A percentile compares a stretch with the other conserved stretches of the same genome.
phyloP scores from a whole-genome alignment of 768 basidiomycete genomes.

The Pleurotus djamor region DNA sequence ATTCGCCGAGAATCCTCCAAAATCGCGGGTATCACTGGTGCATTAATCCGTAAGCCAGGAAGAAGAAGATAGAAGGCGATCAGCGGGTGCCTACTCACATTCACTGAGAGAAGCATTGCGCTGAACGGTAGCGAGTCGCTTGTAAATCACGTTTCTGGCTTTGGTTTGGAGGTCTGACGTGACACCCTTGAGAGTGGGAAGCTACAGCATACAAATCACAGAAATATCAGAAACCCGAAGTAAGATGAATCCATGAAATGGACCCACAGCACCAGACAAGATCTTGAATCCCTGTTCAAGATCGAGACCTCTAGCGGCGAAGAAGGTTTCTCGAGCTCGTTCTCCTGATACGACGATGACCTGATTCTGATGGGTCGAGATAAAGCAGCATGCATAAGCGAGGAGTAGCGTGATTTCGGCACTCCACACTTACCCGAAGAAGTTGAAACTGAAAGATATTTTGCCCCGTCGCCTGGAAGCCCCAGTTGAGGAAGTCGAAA shows the following conservation, averaged over 20 bases:
- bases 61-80: slow-evolving; percentile 7
- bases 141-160: slow-evolving; percentile 66
- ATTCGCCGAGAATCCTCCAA: slow-evolving; percentile 60
- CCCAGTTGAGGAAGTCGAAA: slow-evolving; percentile 73
- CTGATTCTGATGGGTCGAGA: slow-evolving; percentile 45
- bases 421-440: slow-evolving; percentile 45
- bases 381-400: slow-evolving; percentile 8
- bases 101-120: slow-evolving; percentile 56
- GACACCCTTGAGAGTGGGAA: slow-evolving; percentile 74
- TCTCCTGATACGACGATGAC: slow-evolving; percentile 80
- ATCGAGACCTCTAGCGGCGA: slow-evolving; percentile 68
- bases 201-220: slow-evolving; percentile 33
- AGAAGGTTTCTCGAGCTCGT: slow-evolving; percentile 64
- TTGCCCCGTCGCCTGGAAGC: slow-evolving; percentile 65
- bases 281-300: slow-evolving; percentile 79
- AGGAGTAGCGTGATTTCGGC: slow-evolving; percentile 7
- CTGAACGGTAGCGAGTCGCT: slow-evolving; percentile 64
- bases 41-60: slow-evolving; percentile 8
- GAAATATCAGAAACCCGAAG: neutral
- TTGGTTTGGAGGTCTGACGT: slow-evolving; percentile 67
- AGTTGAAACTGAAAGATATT: slow-evolving; percentile 70
- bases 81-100: slow-evolving; percentile 40
- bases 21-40: slow-evolving; percentile 61
- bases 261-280: slow-evolving; percentile 72
- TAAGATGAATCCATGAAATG: neutral